Evolutionary conservation across 768 basidiomycete genomes (phyloP), one percentile per base, ranked within the genome.

Genomic region (Rhodotorula toruloides): DNA sequence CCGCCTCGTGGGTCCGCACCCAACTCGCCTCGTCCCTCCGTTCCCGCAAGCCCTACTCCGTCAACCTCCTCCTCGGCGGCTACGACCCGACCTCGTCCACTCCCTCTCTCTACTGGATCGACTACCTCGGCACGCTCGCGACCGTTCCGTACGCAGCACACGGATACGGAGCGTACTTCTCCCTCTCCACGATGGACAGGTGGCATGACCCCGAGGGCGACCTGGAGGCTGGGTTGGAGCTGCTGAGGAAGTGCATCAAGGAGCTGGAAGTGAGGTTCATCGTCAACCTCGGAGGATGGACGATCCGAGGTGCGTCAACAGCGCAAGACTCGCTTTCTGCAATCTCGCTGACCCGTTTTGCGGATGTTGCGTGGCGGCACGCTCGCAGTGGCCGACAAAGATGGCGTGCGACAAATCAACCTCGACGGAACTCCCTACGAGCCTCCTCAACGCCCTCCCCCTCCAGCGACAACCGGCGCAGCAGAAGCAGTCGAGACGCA

Each of bases 1-100:
- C 93, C 25, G 90, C 94, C 12, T 85, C 93, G 9, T 99, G 94
- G 93, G 89, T 96, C 74, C 88, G 96, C 32, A 85, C 90, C 67
- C 83, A 87, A 21, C 83, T 99, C 29, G 94, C 96, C 40, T 85
- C 89, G 54, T 90, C 90, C 0, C 79, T 98, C 14, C 88, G 96
- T 54, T 91, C 91, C 0, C 84, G 89, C 63, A 83, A 84, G 58
- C 88, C 94, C 0, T 98, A 96, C 78, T 77, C 87, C 2, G 96
- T 99, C 73, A 94, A 97, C 76, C 81, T 99, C 6, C 86, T 99
- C 9, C 80, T 99, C 16, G 94, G 89, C 11, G 96, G 96, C 21
- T 98, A 86, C 77, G 96, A 99, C 77, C 84, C 84, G n/a, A 77
- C 80, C 3, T 83, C 83, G 12, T 63, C 74, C 16, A 80, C 80